These are phyloP conservation scores for Trichoderma sp. DNA, from an alignment of 2,329 filamentous ascomycete species.

Conservation along the genomic window DNA sequence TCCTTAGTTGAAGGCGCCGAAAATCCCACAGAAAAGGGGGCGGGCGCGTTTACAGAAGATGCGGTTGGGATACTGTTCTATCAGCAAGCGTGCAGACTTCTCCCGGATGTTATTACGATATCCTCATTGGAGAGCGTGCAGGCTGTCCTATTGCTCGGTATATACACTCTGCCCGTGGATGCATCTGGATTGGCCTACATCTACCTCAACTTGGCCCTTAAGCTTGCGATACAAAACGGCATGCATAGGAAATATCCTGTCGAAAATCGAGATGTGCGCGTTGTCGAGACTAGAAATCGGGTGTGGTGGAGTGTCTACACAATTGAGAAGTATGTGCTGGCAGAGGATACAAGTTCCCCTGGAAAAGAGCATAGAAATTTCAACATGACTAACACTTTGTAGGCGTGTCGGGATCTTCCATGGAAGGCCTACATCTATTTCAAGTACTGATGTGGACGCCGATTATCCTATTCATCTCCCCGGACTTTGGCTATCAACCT, in stretches of 20 bases:
- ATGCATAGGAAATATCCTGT: conserved; percentile 59
- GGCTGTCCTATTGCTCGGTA: conserved; percentile 59
- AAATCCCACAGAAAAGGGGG: conserved; percentile 30
- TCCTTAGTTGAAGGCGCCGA: conserved; percentile 32
- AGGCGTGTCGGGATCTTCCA: conserved; percentile 61
- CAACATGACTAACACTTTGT: conserved; percentile 26
- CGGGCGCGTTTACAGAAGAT: conserved; percentile 50
- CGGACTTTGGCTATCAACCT: conserved; percentile 46
- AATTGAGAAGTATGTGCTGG: conserved; percentile 53
- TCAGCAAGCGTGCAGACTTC: conserved; percentile 56
- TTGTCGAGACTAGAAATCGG: conserved; percentile 57
- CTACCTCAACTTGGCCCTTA: conserved; percentile 59
- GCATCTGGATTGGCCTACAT: conserved; percentile 60
- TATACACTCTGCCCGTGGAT: conserved; percentile 60
- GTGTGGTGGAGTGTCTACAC: conserved; percentile 63
- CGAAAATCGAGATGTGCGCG: conserved; percentile 50
- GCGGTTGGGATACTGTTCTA: conserved; percentile 61
- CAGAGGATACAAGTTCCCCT: not conserved
- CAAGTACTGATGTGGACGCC: conserved; percentile 57
- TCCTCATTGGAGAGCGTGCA: conserved; percentile 62
- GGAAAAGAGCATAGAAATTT: conserved; percentile 2
- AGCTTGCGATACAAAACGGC: conserved; percentile 62
- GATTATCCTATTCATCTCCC: conserved; percentile 54
- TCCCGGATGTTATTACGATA: conserved; percentile 60
- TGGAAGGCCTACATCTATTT: conserved; percentile 58